A percentile compares a stretch with the other conserved stretches of the same genome.
These are phyloP conservation scores for Castanospermum australe DNA, from an alignment of 306 rosid genomes.

Conservation along the genomic window DNA sequence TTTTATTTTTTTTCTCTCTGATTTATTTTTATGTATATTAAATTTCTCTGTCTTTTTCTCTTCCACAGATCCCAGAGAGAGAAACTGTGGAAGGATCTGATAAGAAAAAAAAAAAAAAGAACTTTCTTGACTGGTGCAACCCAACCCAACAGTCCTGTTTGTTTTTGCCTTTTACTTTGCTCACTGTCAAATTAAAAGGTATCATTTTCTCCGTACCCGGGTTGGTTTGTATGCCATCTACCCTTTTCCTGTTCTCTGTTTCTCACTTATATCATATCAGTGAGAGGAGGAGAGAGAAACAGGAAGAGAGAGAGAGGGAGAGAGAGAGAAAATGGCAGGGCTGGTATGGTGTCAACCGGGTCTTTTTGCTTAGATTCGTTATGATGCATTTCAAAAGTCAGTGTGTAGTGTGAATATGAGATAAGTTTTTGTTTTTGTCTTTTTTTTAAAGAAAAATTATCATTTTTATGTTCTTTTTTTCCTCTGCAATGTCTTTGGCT, in stretches of 20 bases:
- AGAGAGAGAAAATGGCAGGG: neutral
- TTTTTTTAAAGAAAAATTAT: neutral
- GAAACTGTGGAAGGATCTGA: slow-evolving; percentile 41
- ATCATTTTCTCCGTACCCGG: slow-evolving; percentile 28
- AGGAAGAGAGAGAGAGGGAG: too few species aligned
- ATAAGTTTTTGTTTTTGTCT: neutral
- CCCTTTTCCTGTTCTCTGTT: neutral
- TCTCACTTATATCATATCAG: neutral
- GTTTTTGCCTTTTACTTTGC: slow-evolving; percentile 29
- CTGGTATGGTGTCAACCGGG: slow-evolving; percentile 33
- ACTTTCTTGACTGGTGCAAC: slow-evolving; percentile 35
- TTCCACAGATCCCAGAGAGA: slow-evolving; percentile 59
- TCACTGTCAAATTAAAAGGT: slow-evolving; percentile 52
- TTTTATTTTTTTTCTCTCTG: neutral
- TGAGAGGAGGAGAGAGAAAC: neutral
- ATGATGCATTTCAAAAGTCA: slow-evolving; percentile 36
- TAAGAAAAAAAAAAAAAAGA: slow-evolving; percentile 27
- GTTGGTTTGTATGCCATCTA: slow-evolving; percentile 34
- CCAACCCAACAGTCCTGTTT: neutral
- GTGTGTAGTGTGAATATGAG: slow-evolving; percentile 31
- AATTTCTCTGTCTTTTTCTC: slow-evolving; percentile 41
- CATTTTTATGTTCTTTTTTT: neutral
- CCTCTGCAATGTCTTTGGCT: neutral
- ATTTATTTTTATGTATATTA: neutral
- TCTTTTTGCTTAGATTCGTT: slow-evolving; percentile 36